Evolutionary conservation across 495 filamentous ascomycete species (phyloP).

Genomic region (Sordaria brevicollis): DNA sequence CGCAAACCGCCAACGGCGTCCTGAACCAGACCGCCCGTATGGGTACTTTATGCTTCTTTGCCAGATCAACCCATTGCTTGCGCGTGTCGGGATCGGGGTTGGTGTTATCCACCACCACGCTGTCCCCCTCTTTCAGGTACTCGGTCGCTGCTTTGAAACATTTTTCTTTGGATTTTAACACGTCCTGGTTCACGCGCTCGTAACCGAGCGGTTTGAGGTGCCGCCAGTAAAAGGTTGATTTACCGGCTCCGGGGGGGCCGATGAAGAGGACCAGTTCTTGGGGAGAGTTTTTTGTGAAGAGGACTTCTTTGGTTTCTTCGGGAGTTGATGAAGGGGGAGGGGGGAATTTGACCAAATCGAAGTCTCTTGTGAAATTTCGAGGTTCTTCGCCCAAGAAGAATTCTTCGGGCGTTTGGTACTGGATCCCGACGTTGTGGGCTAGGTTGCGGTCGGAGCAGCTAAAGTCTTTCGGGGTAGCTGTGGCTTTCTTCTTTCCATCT

Average conservation of each 20-base stretch:
- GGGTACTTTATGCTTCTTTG: constrained; percentile 55
- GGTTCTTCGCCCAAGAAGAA: constrained; percentile 64
- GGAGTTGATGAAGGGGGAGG: neutral
- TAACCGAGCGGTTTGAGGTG: constrained; percentile 71
- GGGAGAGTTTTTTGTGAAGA: neutral
- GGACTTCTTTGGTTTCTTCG: neutral
- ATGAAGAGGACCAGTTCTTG: constrained; percentile 73
- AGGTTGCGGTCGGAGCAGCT: constrained; percentile 81
- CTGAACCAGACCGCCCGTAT: constrained; percentile 85
- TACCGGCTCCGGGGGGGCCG: constrained; percentile 81
- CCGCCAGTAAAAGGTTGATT: constrained; percentile 81
- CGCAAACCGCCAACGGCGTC: constrained; percentile 57
- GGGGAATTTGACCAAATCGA: constrained; percentile 44
- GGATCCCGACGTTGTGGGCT: constrained; percentile 68
- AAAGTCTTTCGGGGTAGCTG: constrained; percentile 35
- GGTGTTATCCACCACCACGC: constrained; percentile 82
- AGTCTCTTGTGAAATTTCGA: constrained; percentile 51
- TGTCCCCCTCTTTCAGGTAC: constrained; percentile 50
- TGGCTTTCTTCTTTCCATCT: constrained; percentile 12
- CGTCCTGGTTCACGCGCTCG: constrained; percentile 83
- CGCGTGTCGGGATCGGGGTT: constrained; percentile 73
- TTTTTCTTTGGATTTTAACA: constrained; percentile 65
- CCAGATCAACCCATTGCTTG: constrained; percentile 63
- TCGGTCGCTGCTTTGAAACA: constrained; percentile 70
- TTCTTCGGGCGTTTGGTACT: constrained; percentile 81